A percentile compares a stretch with the other conserved stretches of the same genome.
Evolutionary conservation across 1,284 basidiomycete species (phyloP).

Genomic region (Fomes fomentarius): DNA sequence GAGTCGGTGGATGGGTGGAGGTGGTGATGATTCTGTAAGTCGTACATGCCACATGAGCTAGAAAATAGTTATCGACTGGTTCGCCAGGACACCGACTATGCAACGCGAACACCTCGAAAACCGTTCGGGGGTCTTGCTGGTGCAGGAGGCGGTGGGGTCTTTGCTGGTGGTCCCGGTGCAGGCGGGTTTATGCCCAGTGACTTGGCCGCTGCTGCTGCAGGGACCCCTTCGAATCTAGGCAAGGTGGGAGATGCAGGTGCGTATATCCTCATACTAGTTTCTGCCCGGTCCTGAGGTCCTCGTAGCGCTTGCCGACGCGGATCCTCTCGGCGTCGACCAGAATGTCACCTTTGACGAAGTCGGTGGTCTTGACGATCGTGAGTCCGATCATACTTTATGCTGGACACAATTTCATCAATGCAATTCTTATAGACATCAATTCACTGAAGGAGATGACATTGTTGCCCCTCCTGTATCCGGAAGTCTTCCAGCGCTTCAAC

Average conservation of each 20-base stretch:
- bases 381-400: slow-evolving; percentile 33
- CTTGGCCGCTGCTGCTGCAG: slow-evolving; percentile 62
- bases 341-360: slow-evolving; percentile 97
- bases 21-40: slow-evolving; percentile 70
- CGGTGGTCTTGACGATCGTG: slow-evolving; percentile 94
- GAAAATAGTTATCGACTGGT: neutral
- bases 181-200: slow-evolving; percentile 62
- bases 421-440: slow-evolving; percentile 75
- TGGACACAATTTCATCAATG: neutral
- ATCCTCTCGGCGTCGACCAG: slow-evolving; percentile 93
- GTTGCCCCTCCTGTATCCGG: slow-evolving; percentile 94
- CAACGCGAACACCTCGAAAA: slow-evolving; percentile 67
- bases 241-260: slow-evolving; percentile 79
- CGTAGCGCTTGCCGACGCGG: slow-evolving; percentile 89
- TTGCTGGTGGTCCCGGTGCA: slow-evolving; percentile 54
- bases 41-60: neutral
- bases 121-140: slow-evolving; percentile 48
- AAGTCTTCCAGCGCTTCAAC: slow-evolving; percentile 95
- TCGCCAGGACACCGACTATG: slow-evolving; percentile 75
- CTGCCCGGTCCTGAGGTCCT: slow-evolving; percentile 13
- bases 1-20: slow-evolving; percentile 74
- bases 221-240: slow-evolving; percentile 80
- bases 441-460: slow-evolving; percentile 99
- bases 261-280: neutral
- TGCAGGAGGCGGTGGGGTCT: slow-evolving; percentile 46